Conservation (phyloP, 129 eudicot species). For the Flaveria brownii region DNA sequence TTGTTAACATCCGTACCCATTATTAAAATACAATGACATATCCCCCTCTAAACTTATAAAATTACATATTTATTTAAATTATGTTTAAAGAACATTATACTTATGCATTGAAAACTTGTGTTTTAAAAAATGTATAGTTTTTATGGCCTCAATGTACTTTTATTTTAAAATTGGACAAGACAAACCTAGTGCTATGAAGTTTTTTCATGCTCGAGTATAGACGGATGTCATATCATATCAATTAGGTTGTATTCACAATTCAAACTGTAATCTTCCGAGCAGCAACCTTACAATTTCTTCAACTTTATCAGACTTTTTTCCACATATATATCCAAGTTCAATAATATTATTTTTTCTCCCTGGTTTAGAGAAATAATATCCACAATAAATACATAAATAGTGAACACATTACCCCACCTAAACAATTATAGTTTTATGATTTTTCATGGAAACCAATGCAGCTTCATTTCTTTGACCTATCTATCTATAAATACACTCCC, state of each 20-base stretch:
- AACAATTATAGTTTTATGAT: conserved; percentile 7
- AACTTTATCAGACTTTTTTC: neutral
- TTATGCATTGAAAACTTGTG: too few species aligned
- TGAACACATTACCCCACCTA: conserved; percentile 18
- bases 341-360: neutral
- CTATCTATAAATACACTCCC: neutral
- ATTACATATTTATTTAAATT: too few species aligned
- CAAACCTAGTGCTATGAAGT: too few species aligned
- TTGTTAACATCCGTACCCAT: neutral
- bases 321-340: neutral
- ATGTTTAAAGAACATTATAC: too few species aligned
- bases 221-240: too few species aligned
- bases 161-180: neutral
- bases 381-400: conserved; percentile 15
- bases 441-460: conserved; percentile 37
- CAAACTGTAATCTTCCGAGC: too few species aligned
- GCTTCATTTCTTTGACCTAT: conserved; percentile 60
- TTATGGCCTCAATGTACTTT: neutral
- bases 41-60: too few species aligned
- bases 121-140: neutral
- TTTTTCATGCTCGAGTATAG: too few species aligned
- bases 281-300: too few species aligned
- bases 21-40: neutral
- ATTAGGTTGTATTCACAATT: too few species aligned
- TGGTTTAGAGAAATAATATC: neutral